Evolutionary conservation across 2,329 filamentous ascomycete genomes (phyloP), one percentile per base, ranked within the genome.

Genomic region (Xylariaceae sp.): DNA sequence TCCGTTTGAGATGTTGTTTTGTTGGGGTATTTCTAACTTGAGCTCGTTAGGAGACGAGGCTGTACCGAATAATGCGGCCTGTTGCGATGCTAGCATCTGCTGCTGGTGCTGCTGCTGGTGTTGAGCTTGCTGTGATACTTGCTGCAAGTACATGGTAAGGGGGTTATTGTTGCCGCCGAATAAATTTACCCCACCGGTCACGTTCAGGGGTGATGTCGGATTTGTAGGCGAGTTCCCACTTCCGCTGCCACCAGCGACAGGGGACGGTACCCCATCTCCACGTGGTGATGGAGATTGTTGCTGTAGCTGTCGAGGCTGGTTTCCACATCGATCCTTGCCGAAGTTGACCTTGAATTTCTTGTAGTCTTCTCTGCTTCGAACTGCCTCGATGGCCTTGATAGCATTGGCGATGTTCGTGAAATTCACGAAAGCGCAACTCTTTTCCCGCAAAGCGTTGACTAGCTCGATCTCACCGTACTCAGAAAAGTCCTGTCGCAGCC

Each of bases 341-440:
- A 99, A 99, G 77, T 99, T 99, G 71, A 99, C 92, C 81, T 99
- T 99, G 84, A 99, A 99, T 65, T 94, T 86, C 73, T 86, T 89
- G 80, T 99, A 99, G 68, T 99, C 94, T 41, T 97, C 94, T 68
- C 92, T 91, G 67, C 91, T 88, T 54, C 94, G 85, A 61, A 99
- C 85, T 19, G 92, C 94, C 74, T 99, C 94, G 61, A 99, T 99
- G 1, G 94, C 94, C 78, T 99, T 99, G 79, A 99, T 99, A 47
- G 94, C 94, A 65, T 99, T 99, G 68, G 94, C 94, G 69, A 99
- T 99, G 76, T 99, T 99, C 69, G 94, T 99, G 72, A 99, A 99
- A 76, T 99, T 99, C 71, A 99, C 94, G 70, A 99, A 99, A 0
- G 94, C 94, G 71, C 94, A 99, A 76, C 92, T 96, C 85, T 99